Conservation (phyloP, 2,329 filamentous ascomycete genomes). For the Fusarium redolens region DNA sequence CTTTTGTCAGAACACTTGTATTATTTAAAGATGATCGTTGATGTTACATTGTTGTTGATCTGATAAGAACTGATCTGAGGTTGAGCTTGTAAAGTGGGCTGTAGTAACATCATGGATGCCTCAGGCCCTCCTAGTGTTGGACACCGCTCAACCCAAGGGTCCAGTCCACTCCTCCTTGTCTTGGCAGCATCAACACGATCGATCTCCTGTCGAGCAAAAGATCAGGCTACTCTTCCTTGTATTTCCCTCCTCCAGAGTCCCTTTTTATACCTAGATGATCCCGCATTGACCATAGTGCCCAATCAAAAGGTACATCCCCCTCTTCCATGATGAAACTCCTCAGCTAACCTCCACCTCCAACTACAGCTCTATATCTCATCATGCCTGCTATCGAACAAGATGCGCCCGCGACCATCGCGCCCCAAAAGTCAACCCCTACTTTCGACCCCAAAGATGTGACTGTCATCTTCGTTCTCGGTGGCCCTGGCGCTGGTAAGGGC, state of each 20-base stretch:
- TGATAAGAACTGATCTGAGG: conserved; percentile 4
- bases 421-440: conserved; percentile 66
- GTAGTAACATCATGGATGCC: conserved; percentile 22
- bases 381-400: conserved; percentile 31
- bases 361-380: conserved; percentile 12
- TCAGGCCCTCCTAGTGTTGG: conserved; percentile 8
- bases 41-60: not conserved
- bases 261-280: conserved; percentile 5
- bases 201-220: not conserved
- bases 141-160: conserved; percentile 27
- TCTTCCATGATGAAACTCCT: conserved; percentile 19
- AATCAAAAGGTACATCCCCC: conserved; percentile 18
- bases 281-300: conserved; percentile 1
- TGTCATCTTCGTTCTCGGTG: conserved; percentile 96
- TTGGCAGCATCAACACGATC: conserved; percentile 19
- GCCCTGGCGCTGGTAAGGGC: conserved; percentile 94
- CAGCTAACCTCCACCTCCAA: conserved; percentile 1
- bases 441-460: conserved; percentile 83
- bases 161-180: conserved; percentile 15
- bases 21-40: not conserved
- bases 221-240: conserved; percentile 6
- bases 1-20: not conserved
- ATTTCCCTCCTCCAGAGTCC: not conserved
- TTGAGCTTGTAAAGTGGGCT: conserved; percentile 17
- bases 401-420: conserved; percentile 51